A percentile compares a stretch with the other conserved stretches of the same genome.
Evolutionary conservation across 2,329 filamentous ascomycete species (phyloP).

Genomic region (Arthrobotrys musiformis): DNA sequence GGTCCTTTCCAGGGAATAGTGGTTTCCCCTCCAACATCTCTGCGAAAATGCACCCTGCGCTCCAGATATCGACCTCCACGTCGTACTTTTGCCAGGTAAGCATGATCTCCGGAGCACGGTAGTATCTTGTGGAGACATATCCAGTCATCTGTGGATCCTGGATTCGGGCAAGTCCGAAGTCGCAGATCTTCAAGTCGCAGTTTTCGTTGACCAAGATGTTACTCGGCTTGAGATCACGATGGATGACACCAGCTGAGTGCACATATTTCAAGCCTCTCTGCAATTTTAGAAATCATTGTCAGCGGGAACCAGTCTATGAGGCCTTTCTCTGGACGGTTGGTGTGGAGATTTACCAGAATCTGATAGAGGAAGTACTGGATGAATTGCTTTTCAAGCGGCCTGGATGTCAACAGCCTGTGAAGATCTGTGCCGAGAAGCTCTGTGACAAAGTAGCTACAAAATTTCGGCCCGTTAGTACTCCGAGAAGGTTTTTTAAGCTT

Average conservation of each 20-base stretch:
- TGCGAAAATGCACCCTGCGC: constrained; percentile 97
- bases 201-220: constrained; percentile 99
- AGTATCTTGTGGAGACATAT: constrained; percentile 98
- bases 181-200: constrained; percentile 99
- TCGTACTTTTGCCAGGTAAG: constrained; percentile 99
- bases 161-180: constrained; percentile 96
- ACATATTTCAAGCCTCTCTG: constrained; percentile 98
- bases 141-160: constrained; percentile 99
- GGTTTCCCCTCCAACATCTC: constrained; percentile 99
- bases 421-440: constrained; percentile 96
- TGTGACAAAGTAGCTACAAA: constrained; percentile 89
- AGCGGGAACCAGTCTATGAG: background rate
- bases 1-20: constrained; percentile 97
- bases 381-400: constrained; percentile 98
- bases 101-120: constrained; percentile 99
- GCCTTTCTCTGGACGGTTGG: background rate
- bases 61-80: constrained; percentile 99
- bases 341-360: constrained; percentile 81
- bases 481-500: background rate
- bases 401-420: constrained; percentile 91
- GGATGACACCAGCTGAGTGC: constrained; percentile 96
- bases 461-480: background rate
- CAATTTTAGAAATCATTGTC: constrained; percentile 10
- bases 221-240: constrained; percentile 96
- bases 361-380: constrained; percentile 99